These are phyloP conservation scores for Pythium brassicae DNA, from an alignment of 352 stramenopile genomes.

Conservation along the genomic window DNA sequence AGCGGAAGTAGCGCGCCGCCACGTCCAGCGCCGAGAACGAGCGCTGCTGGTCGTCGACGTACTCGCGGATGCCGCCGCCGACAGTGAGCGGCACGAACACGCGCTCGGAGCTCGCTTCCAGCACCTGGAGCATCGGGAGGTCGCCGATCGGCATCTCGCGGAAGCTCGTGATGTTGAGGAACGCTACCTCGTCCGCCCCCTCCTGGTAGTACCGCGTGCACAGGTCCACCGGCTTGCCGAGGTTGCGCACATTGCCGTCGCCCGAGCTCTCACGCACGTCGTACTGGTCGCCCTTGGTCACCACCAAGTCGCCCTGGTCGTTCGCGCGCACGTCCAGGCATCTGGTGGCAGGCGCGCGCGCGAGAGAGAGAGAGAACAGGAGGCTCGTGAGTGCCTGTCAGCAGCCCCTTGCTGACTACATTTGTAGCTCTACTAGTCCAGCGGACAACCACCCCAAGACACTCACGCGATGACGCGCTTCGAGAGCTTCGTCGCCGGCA, in stretches of 20 bases:
- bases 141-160: constrained; percentile 95
- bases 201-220: constrained; percentile 96
- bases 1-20: constrained; percentile 95
- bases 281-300: constrained; percentile 99
- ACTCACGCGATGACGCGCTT: constrained; percentile 94
- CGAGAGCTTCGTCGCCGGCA: constrained; percentile 71
- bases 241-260: constrained; percentile 92
- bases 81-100: constrained; percentile 98
- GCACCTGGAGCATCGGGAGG: constrained; percentile 95
- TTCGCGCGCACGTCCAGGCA: constrained; percentile 97
- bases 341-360: constrained; percentile 14
- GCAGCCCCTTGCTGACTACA: background rate
- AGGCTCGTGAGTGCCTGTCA: too few species aligned
- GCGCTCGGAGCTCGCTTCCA: constrained; percentile 92
- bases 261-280: constrained; percentile 92
- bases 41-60: constrained; percentile 88
- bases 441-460: background rate
- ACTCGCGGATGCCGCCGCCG: constrained; percentile 96
- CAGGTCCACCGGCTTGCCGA: constrained; percentile 96
- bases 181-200: constrained; percentile 95
- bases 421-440: constrained; percentile 2
- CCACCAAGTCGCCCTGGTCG: constrained; percentile 95
- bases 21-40: constrained; percentile 94
- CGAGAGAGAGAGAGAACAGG: too few species aligned
- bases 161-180: constrained; percentile 99